phyloP scores from a whole-genome alignment of 1,284 basidiomycete genomes.

The Leccinum cinnamomeum region DNA sequence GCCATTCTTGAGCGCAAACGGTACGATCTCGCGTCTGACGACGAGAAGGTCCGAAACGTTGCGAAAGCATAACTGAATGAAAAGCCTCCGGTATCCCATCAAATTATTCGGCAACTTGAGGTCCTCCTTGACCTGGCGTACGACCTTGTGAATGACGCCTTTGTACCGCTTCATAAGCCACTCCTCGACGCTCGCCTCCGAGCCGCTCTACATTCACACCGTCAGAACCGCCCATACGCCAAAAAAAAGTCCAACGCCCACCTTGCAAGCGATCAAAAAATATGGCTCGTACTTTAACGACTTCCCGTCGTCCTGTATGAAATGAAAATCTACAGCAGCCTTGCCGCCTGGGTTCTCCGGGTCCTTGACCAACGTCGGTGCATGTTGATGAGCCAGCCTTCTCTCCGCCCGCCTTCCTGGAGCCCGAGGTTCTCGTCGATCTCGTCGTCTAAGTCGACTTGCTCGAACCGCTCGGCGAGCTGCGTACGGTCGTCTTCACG shows the following conservation, averaged over 20 bases:
- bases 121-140: slow-evolving; percentile 89
- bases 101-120: slow-evolving; percentile 96
- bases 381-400: slow-evolving; percentile 99
- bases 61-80: slow-evolving; percentile 87
- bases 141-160: slow-evolving; percentile 77
- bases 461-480: slow-evolving; percentile 82
- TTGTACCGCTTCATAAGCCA: slow-evolving; percentile 96
- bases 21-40: slow-evolving; percentile 87
- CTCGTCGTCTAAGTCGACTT: slow-evolving; percentile 73
- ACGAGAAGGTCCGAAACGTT: slow-evolving; percentile 91
- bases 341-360: slow-evolving; percentile 77
- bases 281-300: slow-evolving; percentile 99
- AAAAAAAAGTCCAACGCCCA: slow-evolving; percentile 36
- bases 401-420: slow-evolving; percentile 70
- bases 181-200: slow-evolving; percentile 92
- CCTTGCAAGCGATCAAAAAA: slow-evolving; percentile 91
- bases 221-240: slow-evolving; percentile 3
- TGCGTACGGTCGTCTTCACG: slow-evolving; percentile 88
- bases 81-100: slow-evolving; percentile 86
- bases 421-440: slow-evolving; percentile 96
- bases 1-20: slow-evolving; percentile 86
- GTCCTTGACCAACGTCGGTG: slow-evolving; percentile 90
- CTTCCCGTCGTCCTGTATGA: slow-evolving; percentile 94
- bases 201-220: slow-evolving; percentile 59
- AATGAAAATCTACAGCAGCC: slow-evolving; percentile 95